Evolutionary conservation across 768 basidiomycete genomes (phyloP).

Genomic region (Amanita fuliginea): DNA sequence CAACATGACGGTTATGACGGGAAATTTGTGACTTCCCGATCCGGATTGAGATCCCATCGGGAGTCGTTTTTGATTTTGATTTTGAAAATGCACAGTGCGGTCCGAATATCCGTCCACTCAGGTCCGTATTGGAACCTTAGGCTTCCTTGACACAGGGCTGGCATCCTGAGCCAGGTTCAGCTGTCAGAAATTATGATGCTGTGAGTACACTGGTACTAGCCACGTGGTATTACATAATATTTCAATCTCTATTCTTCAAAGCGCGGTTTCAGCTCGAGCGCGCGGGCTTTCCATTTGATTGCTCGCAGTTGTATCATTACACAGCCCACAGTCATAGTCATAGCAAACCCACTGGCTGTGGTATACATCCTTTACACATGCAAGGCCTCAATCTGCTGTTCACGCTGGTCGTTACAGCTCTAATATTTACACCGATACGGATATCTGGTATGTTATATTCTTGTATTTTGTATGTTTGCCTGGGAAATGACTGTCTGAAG

Average conservation of each 20-base stretch:
- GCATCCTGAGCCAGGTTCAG: background rate
- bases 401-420: constrained; percentile 37
- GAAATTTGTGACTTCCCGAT: constrained; percentile 1
- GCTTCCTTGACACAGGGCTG: too few relatives aligned
- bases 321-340: background rate
- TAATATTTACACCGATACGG: constrained; percentile 20
- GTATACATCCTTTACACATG: constrained; percentile 23
- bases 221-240: background rate
- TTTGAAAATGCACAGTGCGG: background rate
- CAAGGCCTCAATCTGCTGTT: constrained; percentile 18
- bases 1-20: background rate
- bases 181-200: too few relatives aligned
- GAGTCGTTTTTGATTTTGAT: background rate
- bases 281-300: too few relatives aligned
- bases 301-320: background rate
- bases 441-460: constrained; percentile 18
- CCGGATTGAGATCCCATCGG: constrained; percentile 1
- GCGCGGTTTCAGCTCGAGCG: too few relatives aligned
- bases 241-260: background rate
- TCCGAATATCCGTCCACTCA: background rate
- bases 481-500: constrained; percentile 10
- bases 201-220: too few relatives aligned
- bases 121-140: background rate
- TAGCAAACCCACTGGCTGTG: constrained; percentile 12
- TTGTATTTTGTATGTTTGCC: background rate